Conservation (phyloP, 1,139 yeast genomes). For the Debaryomycetaceae sp. region DNA sequence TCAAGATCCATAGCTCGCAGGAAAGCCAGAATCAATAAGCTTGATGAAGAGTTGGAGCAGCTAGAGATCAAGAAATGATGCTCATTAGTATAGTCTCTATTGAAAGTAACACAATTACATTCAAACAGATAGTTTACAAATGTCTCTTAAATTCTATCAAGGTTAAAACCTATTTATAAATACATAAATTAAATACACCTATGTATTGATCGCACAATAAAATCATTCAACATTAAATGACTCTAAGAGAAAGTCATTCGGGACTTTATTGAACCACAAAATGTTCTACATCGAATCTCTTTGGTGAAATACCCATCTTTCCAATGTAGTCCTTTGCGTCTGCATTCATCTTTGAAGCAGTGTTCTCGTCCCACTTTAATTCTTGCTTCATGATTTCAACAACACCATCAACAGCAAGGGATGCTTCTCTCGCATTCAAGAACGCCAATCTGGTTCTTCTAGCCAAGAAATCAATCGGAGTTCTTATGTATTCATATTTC, state of each 20-base stretch:
- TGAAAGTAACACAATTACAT: neutral
- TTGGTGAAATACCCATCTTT: constrained; percentile 50
- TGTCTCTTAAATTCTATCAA: neutral
- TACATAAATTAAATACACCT: constrained; percentile 1
- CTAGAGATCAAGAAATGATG: constrained; percentile 11
- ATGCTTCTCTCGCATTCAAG: constrained; percentile 83
- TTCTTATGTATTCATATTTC: constrained; percentile 79
- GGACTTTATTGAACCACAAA: constrained; percentile 16
- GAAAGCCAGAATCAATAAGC: constrained; percentile 33
- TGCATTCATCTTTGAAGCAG: constrained; percentile 53
- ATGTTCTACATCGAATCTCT: constrained; percentile 35
- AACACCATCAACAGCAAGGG: constrained; percentile 77
- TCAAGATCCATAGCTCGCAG: constrained; percentile 29
- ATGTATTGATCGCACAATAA: neutral
- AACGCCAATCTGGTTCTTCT: constrained; percentile 94
- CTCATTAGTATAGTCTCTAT: too few relatives aligned
- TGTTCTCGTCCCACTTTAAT: constrained; percentile 65
- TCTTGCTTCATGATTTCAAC: constrained; percentile 82
- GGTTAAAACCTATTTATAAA: neutral
- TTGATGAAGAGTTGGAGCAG: constrained; percentile 27
- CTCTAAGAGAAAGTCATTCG: neutral
- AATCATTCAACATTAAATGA: constrained; percentile 1
- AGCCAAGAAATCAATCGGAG: constrained; percentile 86
- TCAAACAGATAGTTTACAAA: neutral
- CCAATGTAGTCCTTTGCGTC: constrained; percentile 58